phyloP scores from a whole-genome alignment of 2,329 filamentous ascomycete species.

The Apiospora marii region DNA sequence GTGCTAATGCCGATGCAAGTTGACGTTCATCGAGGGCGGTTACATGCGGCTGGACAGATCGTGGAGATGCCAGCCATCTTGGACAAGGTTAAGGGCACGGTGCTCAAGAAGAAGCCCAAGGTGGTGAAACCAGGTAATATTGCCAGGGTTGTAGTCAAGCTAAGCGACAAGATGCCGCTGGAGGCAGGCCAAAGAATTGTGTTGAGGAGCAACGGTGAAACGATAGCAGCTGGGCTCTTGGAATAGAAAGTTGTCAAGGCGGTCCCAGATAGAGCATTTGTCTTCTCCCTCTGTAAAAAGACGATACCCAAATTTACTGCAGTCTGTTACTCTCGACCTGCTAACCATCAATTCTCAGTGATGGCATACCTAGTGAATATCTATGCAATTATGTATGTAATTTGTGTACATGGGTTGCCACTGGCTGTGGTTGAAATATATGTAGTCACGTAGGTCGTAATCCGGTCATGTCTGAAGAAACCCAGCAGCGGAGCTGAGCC shows the following conservation, averaged over 20 bases:
- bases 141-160: constrained; percentile 77
- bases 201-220: constrained; percentile 80
- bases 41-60: constrained; percentile 82
- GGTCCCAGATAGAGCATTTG: neutral
- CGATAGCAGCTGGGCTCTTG: constrained; percentile 85
- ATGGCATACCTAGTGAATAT: neutral
- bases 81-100: constrained; percentile 79
- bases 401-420: neutral
- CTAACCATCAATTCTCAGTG: neutral
- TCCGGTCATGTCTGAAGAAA: neutral
- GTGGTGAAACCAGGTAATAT: constrained; percentile 82
- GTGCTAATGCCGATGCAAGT: constrained; percentile 88
- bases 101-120: constrained; percentile 83
- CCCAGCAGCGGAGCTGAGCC: neutral
- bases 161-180: constrained; percentile 78
- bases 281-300: neutral
- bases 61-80: constrained; percentile 74
- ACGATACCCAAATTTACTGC: neutral
- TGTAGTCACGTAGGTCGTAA: neutral
- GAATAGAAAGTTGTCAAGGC: constrained; percentile 52
- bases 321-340: neutral
- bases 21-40: constrained; percentile 85
- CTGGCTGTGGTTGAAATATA: neutral
- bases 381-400: neutral
- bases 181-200: constrained; percentile 84